Percentiles rank a stretch among this genome's conserved stretches.
phyloP scores from a whole-genome alignment of 1,139 yeast species.

The Meyerozyma guilliermondii region DNA sequence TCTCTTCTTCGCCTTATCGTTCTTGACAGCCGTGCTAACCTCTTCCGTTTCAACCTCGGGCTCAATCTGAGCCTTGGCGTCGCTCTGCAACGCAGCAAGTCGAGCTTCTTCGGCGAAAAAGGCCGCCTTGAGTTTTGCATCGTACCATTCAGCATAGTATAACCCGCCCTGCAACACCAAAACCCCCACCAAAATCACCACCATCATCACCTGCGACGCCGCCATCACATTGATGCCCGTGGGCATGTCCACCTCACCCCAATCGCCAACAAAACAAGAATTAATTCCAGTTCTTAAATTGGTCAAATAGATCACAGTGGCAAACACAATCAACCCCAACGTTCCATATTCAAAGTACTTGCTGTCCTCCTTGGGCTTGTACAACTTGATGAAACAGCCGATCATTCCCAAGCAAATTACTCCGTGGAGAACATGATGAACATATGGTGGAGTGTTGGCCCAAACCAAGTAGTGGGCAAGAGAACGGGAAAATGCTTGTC shows the following conservation, averaged over 20 bases:
- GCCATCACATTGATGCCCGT: constrained; percentile 92
- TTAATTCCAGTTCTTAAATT: constrained; percentile 79
- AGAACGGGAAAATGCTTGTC: constrained; percentile 54
- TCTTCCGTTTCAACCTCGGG: constrained; percentile 5
- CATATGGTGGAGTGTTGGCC: constrained; percentile 56
- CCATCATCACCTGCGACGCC: constrained; percentile 78
- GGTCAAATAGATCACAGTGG: constrained; percentile 75
- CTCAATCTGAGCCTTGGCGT: constrained; percentile 7
- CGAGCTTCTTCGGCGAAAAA: constrained; percentile 44
- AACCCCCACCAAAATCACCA: constrained; percentile 70
- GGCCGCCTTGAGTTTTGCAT: constrained; percentile 47
- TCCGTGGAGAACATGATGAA: constrained; percentile 58
- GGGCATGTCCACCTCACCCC: constrained; percentile 89
- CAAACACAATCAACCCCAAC: constrained; percentile 63
- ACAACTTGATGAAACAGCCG: constrained; percentile 74
- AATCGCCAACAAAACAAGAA: constrained; percentile 63
- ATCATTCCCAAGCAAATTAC: constrained; percentile 58
- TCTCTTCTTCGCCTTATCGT: background rate
- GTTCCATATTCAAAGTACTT: constrained; percentile 88
- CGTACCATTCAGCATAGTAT: constrained; percentile 83
- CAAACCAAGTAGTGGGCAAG: constrained; percentile 69
- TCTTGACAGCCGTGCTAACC: constrained; percentile 1
- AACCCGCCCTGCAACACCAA: constrained; percentile 81
- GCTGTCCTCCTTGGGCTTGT: constrained; percentile 79
- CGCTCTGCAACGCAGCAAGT: constrained; percentile 14